Conservation (phyloP, 1,139 yeast species). For the Saccharomyces uvarum region DNA sequence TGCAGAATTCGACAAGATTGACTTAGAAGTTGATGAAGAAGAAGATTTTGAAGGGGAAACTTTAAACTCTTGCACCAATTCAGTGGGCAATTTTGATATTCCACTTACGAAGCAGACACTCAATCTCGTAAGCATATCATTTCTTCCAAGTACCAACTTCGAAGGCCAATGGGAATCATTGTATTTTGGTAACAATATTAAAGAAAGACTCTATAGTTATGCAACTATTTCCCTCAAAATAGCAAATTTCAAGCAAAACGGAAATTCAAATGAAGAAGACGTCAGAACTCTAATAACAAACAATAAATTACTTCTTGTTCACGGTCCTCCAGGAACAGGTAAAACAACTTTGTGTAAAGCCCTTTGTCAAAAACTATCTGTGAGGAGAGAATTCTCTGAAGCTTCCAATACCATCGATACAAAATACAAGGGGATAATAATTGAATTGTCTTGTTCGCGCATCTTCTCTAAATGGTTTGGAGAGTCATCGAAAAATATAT, state of each 20-base stretch:
- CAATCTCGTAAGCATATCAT: conserved; percentile 13
- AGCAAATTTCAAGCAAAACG: conserved; percentile 8
- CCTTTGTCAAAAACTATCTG: conserved; percentile 33
- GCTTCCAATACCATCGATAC: conserved; percentile 7
- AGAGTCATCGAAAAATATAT: conserved; percentile 36
- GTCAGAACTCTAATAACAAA: conserved; percentile 7
- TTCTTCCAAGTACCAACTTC: conserved; percentile 26
- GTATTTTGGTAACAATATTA: conserved; percentile 25
- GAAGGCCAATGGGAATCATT: conserved; percentile 32
- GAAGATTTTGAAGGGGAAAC: conserved; percentile 8
- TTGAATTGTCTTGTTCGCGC: conserved; percentile 35
- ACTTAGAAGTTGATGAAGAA: conserved; percentile 15
- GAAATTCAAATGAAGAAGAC: conserved; percentile 1
- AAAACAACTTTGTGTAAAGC: conserved; percentile 44
- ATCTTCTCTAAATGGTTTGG: conserved; percentile 39
- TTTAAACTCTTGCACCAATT: not conserved
- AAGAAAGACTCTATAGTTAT: conserved; percentile 26
- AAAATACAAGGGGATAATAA: conserved; percentile 20
- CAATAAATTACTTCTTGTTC: conserved; percentile 31
- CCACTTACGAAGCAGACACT: conserved; percentile 21
- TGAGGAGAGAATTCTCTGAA: conserved; percentile 13
- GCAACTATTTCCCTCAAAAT: conserved; percentile 28
- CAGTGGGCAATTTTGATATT: conserved; percentile 2
- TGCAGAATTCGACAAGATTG: conserved; percentile 26
- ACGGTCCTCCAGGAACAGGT: conserved; percentile 50